Evolutionary conservation across 371 early-diverging fungal species (phyloP).

Genomic region (Catenaria anguillulae): DNA sequence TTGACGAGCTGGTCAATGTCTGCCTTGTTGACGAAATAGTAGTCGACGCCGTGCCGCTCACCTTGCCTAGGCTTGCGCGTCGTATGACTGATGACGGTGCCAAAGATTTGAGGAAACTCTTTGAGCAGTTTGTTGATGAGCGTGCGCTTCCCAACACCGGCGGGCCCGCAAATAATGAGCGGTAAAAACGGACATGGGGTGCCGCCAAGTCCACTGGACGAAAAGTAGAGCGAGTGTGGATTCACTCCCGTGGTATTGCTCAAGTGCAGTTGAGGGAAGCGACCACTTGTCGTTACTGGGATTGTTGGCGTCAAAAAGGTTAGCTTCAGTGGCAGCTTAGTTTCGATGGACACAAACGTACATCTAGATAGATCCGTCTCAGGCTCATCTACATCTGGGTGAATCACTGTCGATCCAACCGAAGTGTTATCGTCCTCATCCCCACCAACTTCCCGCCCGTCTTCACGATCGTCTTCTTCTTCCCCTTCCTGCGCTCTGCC

Average conservation of each 20-base stretch:
- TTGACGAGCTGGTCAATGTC: conserved; percentile 17
- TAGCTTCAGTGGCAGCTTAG: no score
- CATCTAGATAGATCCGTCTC: no score
- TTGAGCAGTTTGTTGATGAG: conserved; percentile 19
- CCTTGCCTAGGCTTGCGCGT: conserved; percentile 22
- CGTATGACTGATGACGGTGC: conserved; percentile 25
- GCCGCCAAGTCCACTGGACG: neutral
- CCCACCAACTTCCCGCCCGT: no score
- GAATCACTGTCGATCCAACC: no score
- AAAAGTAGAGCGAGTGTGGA: neutral
- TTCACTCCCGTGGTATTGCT: neutral
- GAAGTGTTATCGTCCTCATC: no score
- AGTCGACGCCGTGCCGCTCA: conserved; percentile 27
- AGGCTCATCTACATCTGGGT: no score
- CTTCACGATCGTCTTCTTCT: no score
- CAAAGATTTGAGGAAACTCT: conserved; percentile 16
- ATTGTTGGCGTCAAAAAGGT: no score
- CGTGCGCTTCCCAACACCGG: conserved; percentile 31
- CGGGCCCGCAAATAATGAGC: conserved; percentile 20
- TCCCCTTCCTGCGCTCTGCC: no score
- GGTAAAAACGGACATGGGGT: conserved; percentile 6
- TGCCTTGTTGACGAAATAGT: conserved; percentile 22
- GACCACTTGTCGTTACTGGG: no score
- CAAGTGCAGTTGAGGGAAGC: neutral
- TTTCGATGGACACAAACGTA: no score